phyloP scores from a whole-genome alignment of 2,329 filamentous ascomycete species.

The Dactylellina cionopaga region DNA sequence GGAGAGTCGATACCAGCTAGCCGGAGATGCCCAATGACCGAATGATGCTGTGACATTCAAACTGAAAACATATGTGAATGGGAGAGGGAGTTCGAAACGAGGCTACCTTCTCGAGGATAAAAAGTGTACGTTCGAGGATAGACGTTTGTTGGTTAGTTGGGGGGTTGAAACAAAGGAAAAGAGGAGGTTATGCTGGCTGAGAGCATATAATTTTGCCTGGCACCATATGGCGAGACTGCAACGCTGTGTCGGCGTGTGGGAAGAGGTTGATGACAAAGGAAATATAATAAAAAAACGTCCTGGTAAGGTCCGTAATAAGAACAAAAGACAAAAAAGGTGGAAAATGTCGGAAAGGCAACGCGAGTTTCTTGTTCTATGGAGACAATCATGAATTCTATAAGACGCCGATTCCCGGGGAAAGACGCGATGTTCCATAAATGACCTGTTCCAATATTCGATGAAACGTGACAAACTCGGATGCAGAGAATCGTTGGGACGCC shows the following conservation, averaged over 20 bases:
- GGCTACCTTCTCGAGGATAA: constrained; percentile 14
- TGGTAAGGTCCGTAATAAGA: constrained; percentile 47
- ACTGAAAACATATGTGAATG: constrained; percentile 21
- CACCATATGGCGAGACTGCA: constrained; percentile 22
- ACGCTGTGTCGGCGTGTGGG: constrained; percentile 19
- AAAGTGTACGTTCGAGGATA: constrained; percentile 39
- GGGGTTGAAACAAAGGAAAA: constrained; percentile 45
- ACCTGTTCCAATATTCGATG: constrained; percentile 34
- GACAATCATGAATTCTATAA: constrained; percentile 53
- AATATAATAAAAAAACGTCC: constrained; percentile 11
- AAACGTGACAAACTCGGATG: constrained; percentile 37
- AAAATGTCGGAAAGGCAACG: constrained; percentile 32
- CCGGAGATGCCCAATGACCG: constrained; percentile 33
- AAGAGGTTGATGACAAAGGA: constrained; percentile 28
- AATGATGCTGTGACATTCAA: constrained; percentile 27
- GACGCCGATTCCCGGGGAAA: constrained; percentile 47
- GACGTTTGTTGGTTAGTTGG: constrained; percentile 1
- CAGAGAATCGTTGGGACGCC: constrained; percentile 34
- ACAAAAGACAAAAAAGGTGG: constrained; percentile 21
- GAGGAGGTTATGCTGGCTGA: constrained; percentile 15
- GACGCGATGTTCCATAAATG: constrained; percentile 53
- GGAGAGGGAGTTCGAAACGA: constrained; percentile 3
- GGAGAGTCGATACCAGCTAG: constrained; percentile 35
- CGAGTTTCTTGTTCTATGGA: constrained; percentile 52
- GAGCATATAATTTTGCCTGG: constrained; percentile 11